Conservation (phyloP, 2,329 filamentous ascomycete species). For the Calonectria multiphialidica region DNA sequence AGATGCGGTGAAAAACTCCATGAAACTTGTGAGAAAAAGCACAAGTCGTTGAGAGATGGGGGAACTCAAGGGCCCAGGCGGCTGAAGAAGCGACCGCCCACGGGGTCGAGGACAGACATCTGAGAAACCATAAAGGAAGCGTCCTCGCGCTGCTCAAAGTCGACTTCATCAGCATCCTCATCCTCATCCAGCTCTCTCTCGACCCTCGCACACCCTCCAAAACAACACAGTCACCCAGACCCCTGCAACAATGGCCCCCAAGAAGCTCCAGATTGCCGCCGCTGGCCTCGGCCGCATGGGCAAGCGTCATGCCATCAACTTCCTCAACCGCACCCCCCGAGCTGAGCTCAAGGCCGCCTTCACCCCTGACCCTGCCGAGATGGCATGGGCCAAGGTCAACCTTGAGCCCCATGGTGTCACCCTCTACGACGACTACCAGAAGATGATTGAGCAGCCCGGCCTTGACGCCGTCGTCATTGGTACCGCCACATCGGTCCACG, state of each 20-base stretch:
- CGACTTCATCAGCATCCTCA: neutral
- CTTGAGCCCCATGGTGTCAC: conserved; percentile 58
- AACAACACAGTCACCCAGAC: neutral
- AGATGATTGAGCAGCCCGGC: conserved; percentile 56
- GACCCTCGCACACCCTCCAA: neutral
- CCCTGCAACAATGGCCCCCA: conserved; percentile 26
- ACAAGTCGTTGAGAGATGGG: conserved; percentile 10
- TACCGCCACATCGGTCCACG: conserved; percentile 65
- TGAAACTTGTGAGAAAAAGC: neutral
- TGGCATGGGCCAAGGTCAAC: conserved; percentile 57
- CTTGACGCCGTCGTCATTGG: conserved; percentile 56
- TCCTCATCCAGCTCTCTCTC: neutral
- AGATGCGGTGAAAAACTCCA: conserved; percentile 2
- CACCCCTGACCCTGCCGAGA: conserved; percentile 57
- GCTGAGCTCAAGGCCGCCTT: conserved; percentile 63
- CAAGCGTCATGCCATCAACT: conserved; percentile 62
- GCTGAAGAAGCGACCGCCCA: neutral
- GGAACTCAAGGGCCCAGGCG: neutral
- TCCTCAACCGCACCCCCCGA: conserved; percentile 58
- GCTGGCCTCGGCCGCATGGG: conserved; percentile 67
- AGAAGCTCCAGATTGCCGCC: conserved; percentile 57
- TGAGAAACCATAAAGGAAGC: conserved; percentile 23
- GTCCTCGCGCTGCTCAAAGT: neutral
- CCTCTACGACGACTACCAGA: conserved; percentile 58
- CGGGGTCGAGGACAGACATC: neutral